These are phyloP conservation scores for Cercospora zeina DNA, from an alignment of 2,329 filamentous ascomycete species.

Conservation along the genomic window DNA sequence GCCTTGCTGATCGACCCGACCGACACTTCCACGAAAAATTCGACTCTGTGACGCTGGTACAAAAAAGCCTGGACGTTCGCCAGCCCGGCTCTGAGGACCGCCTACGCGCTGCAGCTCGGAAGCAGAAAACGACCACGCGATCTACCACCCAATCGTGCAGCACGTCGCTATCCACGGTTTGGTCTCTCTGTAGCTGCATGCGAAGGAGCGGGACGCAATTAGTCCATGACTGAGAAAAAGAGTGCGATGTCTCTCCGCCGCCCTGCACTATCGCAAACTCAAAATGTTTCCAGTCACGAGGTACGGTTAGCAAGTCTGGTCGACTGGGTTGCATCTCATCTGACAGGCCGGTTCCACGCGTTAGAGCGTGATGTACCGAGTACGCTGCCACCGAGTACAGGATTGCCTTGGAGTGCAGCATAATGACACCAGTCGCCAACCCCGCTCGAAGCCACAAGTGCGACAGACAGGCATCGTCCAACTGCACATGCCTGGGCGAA, in stretches of 20 bases:
- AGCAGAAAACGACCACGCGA: not conserved
- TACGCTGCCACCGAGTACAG: not conserved
- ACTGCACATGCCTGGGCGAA: not conserved
- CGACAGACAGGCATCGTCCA: not conserved
- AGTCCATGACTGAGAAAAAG: no score
- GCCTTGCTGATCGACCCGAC: not conserved
- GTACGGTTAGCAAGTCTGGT: not conserved
- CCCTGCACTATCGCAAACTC: not conserved
- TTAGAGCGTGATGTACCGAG: not conserved
- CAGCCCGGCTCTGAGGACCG: not conserved
- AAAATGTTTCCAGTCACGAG: not conserved
- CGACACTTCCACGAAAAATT: not conserved
- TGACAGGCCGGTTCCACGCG: conserved; percentile 20
- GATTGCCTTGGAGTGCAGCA: not conserved
- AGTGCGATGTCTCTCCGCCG: not conserved
- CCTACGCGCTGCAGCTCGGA: conserved; percentile 2
- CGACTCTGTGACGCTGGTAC: not conserved
- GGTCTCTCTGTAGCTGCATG: not conserved
- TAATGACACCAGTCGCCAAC: not conserved
- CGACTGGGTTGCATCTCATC: not conserved
- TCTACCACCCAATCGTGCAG: conserved; percentile 2
- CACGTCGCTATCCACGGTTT: not conserved
- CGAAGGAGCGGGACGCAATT: not conserved
- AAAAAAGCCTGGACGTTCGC: not conserved
- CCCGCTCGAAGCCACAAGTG: not conserved